Evolutionary conservation across 805 yeast species (phyloP), one percentile per base, ranked within the genome.

Genomic region (Saccharomycopsis capsularis): DNA sequence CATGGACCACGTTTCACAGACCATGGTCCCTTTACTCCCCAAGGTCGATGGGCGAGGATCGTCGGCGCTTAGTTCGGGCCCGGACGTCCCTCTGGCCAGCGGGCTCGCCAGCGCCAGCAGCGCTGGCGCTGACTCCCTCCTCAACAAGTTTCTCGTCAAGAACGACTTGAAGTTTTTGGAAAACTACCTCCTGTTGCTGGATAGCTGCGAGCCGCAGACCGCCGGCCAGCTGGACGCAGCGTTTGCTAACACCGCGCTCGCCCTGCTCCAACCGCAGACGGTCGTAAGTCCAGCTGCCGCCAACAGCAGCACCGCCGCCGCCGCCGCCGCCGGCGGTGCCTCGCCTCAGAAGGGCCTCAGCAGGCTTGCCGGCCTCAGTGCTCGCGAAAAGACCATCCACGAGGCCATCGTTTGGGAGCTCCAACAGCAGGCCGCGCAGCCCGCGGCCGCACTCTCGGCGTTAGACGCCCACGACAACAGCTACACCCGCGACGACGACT

Each of bases 161-260:
- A 53, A 53, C 21, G 56, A 53, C 30, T 43, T 53, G 36, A 37
- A 42, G 15, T 45, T 53, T 9, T 37, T 53, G 11, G 56, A 53
- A 41, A 53, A 50, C 27, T 53, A 53, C 30, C 40, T 53, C 11
- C 38, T 47, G 9, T 42, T 46, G 6, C 46, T 18, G 19, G 46
- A 44, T 16, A 29, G 7, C 11, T 29, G 32, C 13, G 13, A 9
- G 32, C 32, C 13, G 13, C 32, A 29, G 32, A 29, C 7, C n/a
- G 32, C 7, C 32, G 13, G 32, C 32, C 32, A 29, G 13, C 13
- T 13, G 13, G 13, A 29, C 32, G 11, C 32, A 29, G 32, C 32
- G 13, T 29, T 29, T 29, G 13, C 11, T 29, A 29, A 29, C 13
- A 29, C 32, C 13, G 11, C 13, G 32, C 32, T 29, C 13, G 7